Percentiles rank a stretch among this genome's conserved stretches.
These are phyloP conservation scores for Auriscalpium microsporum DNA, from an alignment of 768 basidiomycete genomes.

Conservation along the genomic window DNA sequence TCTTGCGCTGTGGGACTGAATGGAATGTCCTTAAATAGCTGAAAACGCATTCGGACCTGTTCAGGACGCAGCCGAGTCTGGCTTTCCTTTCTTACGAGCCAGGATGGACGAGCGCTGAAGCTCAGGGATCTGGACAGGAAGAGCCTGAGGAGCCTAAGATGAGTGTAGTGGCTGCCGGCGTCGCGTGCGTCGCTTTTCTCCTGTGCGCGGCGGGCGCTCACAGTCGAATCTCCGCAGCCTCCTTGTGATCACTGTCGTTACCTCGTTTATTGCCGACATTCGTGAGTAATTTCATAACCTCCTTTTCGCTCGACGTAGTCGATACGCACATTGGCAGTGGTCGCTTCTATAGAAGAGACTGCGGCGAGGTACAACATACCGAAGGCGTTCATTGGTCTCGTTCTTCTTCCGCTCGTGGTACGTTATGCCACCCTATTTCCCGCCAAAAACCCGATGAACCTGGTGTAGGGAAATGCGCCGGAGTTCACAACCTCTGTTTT, in stretches of 20 bases:
- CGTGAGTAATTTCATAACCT: constrained; percentile 34
- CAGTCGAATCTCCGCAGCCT: constrained; percentile 36
- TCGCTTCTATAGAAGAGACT: constrained; percentile 88
- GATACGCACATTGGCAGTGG: constrained; percentile 42
- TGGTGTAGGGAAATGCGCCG: constrained; percentile 60
- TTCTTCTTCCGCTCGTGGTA: constrained; percentile 82
- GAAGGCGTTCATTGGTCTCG: constrained; percentile 78
- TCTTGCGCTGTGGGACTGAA: constrained; percentile 8
- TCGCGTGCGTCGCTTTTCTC: constrained; percentile 29
- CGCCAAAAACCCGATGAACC: neutral
- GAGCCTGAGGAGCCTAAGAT: constrained; percentile 42
- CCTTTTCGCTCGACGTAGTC: neutral
- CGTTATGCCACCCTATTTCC: constrained; percentile 17
- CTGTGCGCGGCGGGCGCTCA: neutral
- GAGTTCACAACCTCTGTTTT: constrained; percentile 82
- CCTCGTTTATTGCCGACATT: constrained; percentile 85
- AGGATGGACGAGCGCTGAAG: neutral
- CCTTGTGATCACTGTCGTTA: constrained; percentile 66
- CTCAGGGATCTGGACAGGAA: constrained; percentile 15
- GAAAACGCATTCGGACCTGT: constrained; percentile 61
- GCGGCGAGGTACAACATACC: constrained; percentile 74
- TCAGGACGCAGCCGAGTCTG: constrained; percentile 23
- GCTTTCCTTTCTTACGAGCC: too few species aligned
- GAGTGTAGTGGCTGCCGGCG: constrained; percentile 61
- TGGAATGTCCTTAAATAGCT: constrained; percentile 47